Evolutionary conservation across 345 rosid genomes (phyloP).

Genomic region (Eucalyptus curtisii): DNA sequence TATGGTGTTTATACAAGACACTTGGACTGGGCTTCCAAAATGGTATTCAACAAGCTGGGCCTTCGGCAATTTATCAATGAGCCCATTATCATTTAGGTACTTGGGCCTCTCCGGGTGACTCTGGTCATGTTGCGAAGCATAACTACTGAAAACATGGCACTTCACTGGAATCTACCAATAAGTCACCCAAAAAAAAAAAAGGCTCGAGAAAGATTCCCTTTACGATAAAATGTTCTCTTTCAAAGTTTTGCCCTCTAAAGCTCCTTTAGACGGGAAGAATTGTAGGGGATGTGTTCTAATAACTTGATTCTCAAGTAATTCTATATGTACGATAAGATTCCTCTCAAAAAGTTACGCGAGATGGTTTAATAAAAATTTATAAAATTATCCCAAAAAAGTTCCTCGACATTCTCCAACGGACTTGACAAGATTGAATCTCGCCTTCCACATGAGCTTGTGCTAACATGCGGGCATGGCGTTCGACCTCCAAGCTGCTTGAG

Average conservation of each 20-base stretch:
- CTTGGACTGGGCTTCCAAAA: not conserved
- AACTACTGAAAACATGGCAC: not conserved
- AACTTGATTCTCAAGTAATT: not conserved
- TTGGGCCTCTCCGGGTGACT: not conserved
- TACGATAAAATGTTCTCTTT: not conserved
- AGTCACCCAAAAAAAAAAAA: no score
- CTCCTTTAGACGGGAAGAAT: not conserved
- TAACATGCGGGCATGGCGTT: not conserved
- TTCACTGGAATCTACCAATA: not conserved
- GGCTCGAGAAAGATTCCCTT: not conserved
- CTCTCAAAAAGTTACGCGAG: not conserved
- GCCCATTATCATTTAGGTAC: not conserved
- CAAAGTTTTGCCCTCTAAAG: not conserved
- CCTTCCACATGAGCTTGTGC: not conserved
- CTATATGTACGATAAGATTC: not conserved
- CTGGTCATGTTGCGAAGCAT: not conserved
- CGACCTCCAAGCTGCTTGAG: not conserved
- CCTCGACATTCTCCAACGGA: fast-evolving
- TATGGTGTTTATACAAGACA: not conserved
- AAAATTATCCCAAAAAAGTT: no score
- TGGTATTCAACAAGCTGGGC: not conserved
- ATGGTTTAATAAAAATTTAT: no score
- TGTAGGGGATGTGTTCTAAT: not conserved
- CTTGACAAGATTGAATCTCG: no score
- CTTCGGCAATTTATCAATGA: not conserved